These are phyloP conservation scores for Parietaria judaica DNA, from an alignment of 306 rosid species.

Conservation along the genomic window DNA sequence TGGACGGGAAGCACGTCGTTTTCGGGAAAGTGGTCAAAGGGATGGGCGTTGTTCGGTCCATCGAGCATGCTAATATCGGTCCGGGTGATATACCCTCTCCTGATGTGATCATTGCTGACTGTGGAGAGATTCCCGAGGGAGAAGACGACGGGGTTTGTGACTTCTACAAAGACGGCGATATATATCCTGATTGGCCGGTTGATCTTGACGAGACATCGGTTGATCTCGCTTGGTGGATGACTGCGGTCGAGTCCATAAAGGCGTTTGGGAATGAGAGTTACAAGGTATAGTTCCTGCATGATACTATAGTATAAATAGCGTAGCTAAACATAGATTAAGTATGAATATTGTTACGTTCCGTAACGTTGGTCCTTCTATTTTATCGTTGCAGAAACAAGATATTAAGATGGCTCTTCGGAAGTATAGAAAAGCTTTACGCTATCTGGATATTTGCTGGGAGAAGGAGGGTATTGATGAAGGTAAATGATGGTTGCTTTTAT, in stretches of 20 bases:
- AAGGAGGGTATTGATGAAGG: conserved; percentile 87
- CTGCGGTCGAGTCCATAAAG: conserved; percentile 62
- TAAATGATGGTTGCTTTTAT: conserved; percentile 6
- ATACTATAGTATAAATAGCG: too few relatives aligned
- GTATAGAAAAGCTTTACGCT: conserved; percentile 74
- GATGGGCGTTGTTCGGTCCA: conserved; percentile 79
- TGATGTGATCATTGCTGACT: conserved; percentile 51
- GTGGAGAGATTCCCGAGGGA: conserved; percentile 71
- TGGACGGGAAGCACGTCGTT: conserved; percentile 89
- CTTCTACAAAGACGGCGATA: conserved; percentile 82
- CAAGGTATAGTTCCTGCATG: conserved; percentile 40
- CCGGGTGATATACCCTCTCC: conserved; percentile 41
- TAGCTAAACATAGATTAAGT: too few relatives aligned
- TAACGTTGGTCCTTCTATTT: too few relatives aligned
- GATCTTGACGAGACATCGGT: conserved; percentile 57
- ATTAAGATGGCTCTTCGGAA: conserved; percentile 72
- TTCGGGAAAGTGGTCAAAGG: conserved; percentile 82
- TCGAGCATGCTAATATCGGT: conserved; percentile 50
- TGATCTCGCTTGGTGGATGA: conserved; percentile 80
- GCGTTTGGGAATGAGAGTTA: conserved; percentile 60
- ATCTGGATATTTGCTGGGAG: conserved; percentile 91
- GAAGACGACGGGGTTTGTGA: conserved; percentile 70
- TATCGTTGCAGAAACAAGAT: conserved; percentile 60
- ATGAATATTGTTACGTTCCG: not conserved
- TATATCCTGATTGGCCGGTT: conserved; percentile 86